Evolutionary conservation across 768 basidiomycete species (phyloP).

Genomic region (Xerocomellus intermedius): DNA sequence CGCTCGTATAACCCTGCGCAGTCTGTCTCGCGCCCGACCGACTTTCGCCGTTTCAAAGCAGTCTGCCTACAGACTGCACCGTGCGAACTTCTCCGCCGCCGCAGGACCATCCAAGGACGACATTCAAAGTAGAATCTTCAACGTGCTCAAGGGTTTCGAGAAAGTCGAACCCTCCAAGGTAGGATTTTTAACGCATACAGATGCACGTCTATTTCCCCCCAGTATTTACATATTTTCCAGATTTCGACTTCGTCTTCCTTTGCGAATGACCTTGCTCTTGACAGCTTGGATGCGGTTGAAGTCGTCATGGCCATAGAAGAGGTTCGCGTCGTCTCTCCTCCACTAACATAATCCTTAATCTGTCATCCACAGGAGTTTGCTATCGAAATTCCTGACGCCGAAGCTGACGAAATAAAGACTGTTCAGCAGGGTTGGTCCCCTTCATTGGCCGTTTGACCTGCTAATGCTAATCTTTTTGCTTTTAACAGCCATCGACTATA

Average conservation of each 20-base stretch:
- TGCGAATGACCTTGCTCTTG: conserved; percentile 60
- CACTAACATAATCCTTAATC: conserved; percentile 1
- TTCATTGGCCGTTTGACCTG: background rate
- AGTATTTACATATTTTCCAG: conserved; percentile 42
- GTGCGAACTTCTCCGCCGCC: conserved; percentile 31
- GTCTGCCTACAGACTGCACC: conserved; percentile 29
- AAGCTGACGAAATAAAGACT: conserved; percentile 92
- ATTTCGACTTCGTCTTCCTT: conserved; percentile 54
- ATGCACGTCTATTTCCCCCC: conserved; percentile 16
- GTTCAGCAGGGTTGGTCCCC: conserved; percentile 79
- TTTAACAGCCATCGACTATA: conserved; percentile 84
- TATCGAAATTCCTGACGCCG: conserved; percentile 96
- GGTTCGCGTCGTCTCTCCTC: conserved; percentile 37
- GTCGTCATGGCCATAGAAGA: conserved; percentile 99
- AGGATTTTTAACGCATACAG: background rate
- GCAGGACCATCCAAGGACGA: conserved; percentile 23
- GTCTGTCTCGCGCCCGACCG: conserved; percentile 26
- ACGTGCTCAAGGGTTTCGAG: conserved; percentile 32
- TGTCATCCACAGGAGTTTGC: conserved; percentile 72
- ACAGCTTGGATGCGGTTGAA: conserved; percentile 96
- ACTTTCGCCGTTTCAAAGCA: conserved; percentile 31
- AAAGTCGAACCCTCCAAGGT: conserved; percentile 32
- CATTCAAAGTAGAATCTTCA: conserved; percentile 27
- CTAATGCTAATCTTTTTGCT: conserved; percentile 10
- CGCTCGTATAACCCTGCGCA: conserved; percentile 33